These are phyloP conservation scores for Bipolaris gigantea DNA, from an alignment of 2,329 filamentous ascomycete genomes.

Conservation along the genomic window DNA sequence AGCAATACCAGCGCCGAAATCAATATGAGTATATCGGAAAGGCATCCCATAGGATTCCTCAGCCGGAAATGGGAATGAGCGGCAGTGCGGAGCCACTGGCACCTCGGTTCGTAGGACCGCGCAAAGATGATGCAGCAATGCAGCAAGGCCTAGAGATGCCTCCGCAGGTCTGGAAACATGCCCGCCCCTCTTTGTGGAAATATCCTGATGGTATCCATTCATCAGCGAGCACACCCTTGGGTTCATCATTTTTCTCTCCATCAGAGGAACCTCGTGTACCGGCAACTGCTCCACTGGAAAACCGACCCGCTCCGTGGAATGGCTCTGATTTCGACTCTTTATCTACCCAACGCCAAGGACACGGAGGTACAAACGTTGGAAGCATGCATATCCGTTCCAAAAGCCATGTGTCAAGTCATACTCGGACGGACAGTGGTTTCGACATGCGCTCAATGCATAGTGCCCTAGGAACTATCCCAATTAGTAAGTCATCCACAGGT, in stretches of 20 bases:
- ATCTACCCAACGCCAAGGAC: slow-evolving; percentile 1
- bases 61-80: not conserved
- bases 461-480: not conserved
- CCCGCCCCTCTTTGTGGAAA: slow-evolving; percentile 16
- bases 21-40: not conserved
- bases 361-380: not conserved
- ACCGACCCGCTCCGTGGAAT: too few species aligned
- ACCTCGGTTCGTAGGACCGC: not conserved
- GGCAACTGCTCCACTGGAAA: not conserved
- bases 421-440: too few species aligned
- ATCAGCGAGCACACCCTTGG: slow-evolving; percentile 19
- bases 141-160: slow-evolving; percentile 14
- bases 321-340: not conserved
- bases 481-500: not conserved
- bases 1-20: not conserved
- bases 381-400: not conserved
- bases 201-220: not conserved
- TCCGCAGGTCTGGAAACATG: slow-evolving; percentile 15
- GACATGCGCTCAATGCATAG: not conserved
- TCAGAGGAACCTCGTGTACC: not conserved
- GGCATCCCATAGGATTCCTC: not conserved
- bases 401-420: too few species aligned
- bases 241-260: not conserved
- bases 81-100: not conserved
- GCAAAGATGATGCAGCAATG: not conserved